These are phyloP conservation scores for Rhododendron ferrugineum DNA, from an alignment of 148 eudicot genomes.

Conservation along the genomic window DNA sequence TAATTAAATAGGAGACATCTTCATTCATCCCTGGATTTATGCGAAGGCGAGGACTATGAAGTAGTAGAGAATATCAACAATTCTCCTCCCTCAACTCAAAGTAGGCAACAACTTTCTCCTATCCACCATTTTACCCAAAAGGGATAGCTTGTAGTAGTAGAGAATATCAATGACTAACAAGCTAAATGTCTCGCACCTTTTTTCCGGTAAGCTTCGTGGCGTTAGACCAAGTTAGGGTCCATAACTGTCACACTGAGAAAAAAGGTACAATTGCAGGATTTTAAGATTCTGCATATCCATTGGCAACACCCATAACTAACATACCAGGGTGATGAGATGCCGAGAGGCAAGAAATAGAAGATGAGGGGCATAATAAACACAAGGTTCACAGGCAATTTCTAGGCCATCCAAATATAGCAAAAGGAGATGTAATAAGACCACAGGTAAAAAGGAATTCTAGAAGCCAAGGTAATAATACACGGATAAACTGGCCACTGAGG, in stretches of 20 bases:
- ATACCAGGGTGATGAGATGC: not conserved
- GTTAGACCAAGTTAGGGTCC: not conserved
- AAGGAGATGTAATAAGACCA: not conserved
- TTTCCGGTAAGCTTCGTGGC: no score
- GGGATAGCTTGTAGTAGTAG: not conserved
- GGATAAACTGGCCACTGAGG: not conserved
- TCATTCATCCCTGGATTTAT: not conserved
- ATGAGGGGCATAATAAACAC: not conserved
- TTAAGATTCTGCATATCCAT: not conserved
- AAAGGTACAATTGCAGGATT: not conserved
- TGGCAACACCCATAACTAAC: not conserved
- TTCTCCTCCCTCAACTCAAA: not conserved
- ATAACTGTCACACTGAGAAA: not conserved
- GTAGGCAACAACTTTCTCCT: not conserved
- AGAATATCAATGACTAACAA: not conserved
- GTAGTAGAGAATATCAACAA: not conserved
- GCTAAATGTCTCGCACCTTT: not conserved
- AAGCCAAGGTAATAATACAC: not conserved
- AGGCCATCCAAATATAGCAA: not conserved
- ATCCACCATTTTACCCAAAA: not conserved
- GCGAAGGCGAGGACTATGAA: not conserved
- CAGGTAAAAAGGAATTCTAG: not conserved
- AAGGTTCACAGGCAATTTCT: not conserved
- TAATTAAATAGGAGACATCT: not conserved
- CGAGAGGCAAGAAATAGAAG: not conserved